Percentiles rank a stretch among this genome's conserved stretches.
phyloP scores from a whole-genome alignment of 331 rosid genomes.

The Pyracantha coccinea region DNA sequence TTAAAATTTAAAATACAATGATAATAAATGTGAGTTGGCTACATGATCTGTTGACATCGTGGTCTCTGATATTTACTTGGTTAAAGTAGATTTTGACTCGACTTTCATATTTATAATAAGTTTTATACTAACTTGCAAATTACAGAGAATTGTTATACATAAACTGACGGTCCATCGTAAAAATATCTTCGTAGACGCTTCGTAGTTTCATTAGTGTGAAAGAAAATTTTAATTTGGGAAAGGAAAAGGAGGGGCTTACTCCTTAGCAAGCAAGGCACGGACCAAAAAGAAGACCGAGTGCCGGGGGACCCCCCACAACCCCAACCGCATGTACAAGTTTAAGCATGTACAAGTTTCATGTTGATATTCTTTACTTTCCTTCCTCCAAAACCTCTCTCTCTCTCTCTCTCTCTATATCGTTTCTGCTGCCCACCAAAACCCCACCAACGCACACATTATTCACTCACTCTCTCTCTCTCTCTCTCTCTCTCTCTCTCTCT shows the following conservation, averaged over 20 bases:
- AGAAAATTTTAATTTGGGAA: not conserved
- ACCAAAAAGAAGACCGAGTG: not conserved
- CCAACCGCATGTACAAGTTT: not conserved
- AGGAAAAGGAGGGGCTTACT: not conserved
- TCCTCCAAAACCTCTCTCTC: not conserved
- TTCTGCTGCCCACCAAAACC: not conserved
- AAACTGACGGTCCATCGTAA: no score
- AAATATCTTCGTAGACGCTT: no score
- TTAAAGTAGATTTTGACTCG: no score
- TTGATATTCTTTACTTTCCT: not conserved
- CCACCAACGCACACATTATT: not conserved
- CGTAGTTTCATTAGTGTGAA: no score
- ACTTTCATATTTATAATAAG: no score
- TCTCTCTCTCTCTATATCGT: not conserved
- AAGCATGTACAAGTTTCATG: not conserved
- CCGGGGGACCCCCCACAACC: not conserved
- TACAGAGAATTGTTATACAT: fast-evolving
- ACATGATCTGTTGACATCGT: no score
- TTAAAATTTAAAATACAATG: no score
- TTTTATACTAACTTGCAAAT: no score
- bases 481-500: not conserved
- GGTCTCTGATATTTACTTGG: fast-evolving
- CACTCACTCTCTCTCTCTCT: not conserved
- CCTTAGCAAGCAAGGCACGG: not conserved
- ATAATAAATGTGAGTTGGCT: no score